Evolutionary conservation across 306 rosid species (phyloP), one percentile per base, ranked within the genome.

Genomic region (Datisca glomerata): DNA sequence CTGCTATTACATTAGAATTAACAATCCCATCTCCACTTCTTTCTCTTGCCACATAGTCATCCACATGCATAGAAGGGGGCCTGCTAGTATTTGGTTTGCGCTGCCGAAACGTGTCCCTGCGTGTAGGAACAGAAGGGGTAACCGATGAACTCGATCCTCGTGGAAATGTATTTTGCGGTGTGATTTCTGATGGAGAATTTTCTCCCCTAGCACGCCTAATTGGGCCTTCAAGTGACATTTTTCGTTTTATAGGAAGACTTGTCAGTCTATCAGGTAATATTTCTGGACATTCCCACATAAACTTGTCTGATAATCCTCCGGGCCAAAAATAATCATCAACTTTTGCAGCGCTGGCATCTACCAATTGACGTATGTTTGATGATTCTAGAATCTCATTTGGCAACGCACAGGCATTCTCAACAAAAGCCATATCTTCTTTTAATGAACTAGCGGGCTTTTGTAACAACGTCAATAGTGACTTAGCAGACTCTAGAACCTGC

Each of bases 21-120:
- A 73, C 61, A 49, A 65, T 79, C 49, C 79, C 79, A 4, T 89
- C 97, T 34, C 76, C 78, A 56, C 70, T 83, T 63, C 93, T 85
- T 66, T 89, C 98, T 72, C 98, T 77, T 2, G 98, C 98, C 56
- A 84, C 86, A 38, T 80, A 89, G 61, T 89, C 96, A 69, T 89
- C 98, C 58, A 89, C 98, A 43, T 89, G 98, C 96, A 84, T 89
- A 62, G 98, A 89, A 38, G 98, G 98, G 1, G 98, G 98, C 68
- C 98, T 59, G 74, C 98, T 89, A 52, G 96, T 89, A 74, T 89
- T 89, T 39, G 98, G 98, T 72, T 89, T 89, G 56, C 96, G 93
- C 75, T 78, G 93, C 76, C 98, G 74, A 57, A 89, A 89, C 36
- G 79, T 60, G 71, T 89, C 98, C 71, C 98, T 68, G 16, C 98